phyloP scores from a whole-genome alignment of 495 filamentous ascomycete genomes.

The Aspergillus sclerotiicarbonarius region DNA sequence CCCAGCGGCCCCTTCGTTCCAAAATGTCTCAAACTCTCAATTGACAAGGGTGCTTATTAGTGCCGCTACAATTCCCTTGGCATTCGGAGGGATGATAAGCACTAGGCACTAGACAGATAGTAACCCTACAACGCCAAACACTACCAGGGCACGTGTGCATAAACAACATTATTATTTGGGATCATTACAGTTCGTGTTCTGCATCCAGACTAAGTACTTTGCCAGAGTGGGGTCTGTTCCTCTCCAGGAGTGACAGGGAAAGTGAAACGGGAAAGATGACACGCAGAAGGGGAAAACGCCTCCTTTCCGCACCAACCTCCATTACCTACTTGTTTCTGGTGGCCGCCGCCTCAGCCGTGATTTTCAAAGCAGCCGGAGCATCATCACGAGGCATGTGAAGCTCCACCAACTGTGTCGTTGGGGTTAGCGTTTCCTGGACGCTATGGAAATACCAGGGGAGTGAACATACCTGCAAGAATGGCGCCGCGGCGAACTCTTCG shows the following conservation, averaged over 20 bases:
- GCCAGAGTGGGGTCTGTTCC: neutral
- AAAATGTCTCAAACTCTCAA: too few relatives aligned
- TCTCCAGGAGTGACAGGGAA: neutral
- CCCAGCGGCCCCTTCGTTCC: too few relatives aligned
- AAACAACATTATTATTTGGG: neutral
- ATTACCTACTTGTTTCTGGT: constrained; percentile 57
- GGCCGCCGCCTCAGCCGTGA: constrained; percentile 64
- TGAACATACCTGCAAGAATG: constrained; percentile 43
- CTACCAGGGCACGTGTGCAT: neutral
- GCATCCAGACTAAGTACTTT: neutral
- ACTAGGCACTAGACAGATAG: too few relatives aligned
- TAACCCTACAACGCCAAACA: neutral
- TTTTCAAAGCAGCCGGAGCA: constrained; percentile 66
- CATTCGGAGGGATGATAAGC: too few relatives aligned
- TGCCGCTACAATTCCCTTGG: too few relatives aligned
- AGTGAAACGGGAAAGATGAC: neutral
- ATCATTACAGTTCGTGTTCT: neutral
- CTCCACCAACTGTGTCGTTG: constrained; percentile 70
- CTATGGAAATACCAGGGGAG: neutral
- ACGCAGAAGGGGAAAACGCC: neutral
- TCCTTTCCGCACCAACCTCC: neutral
- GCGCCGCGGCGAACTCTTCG: constrained; percentile 55
- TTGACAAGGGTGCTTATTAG: too few relatives aligned
- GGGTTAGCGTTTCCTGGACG: constrained; percentile 22
- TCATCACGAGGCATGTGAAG: constrained; percentile 83